Base-by-base conservation (phyloP, 768 basidiomycete genomes). In the Pleurotus giganteus region DNA sequence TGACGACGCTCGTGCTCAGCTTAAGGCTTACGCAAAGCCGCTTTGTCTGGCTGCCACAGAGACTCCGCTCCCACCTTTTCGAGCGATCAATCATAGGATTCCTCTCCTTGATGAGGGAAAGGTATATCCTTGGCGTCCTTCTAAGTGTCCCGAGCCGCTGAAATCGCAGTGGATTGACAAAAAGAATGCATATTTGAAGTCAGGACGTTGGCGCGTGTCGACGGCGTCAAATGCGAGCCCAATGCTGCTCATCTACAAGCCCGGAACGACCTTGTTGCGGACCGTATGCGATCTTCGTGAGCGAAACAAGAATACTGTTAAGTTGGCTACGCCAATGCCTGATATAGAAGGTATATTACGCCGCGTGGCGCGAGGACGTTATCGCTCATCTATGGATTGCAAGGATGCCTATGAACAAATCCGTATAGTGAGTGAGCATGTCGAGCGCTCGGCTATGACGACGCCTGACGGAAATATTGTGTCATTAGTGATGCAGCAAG, bases 381-480 rank as follows among this genome's bases (percentile, higher is more conserved):
- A 66, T 46, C 54, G 71, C 0, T 68, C 72, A 0, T 63, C 67
- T 6, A 64, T 80, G 0, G 73, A 79, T 57, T 45, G 71, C 34
- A 64, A 67, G 19, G 65, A 73, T 44, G 73, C 72, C 4, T 79
- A 74, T 60, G 71, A 79, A 58, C 76, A 77, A 36, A 66, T 69
- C 28, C 29, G 61, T 2, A 58, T 68, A 0, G 44, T 61, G 12
- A 63, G 64, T 13, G 58, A 63, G 21, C 61, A 71, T 49, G 65
- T 70, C 1, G 39, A 49, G 0, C 45, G 55, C 1, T 58, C 64
- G 0, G 54, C 63, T 1, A 57, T 70, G 24, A 65, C 60, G 1
- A 71, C 65, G 1, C 66, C 67, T 0, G 61, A 67, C 55, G 67
- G 70, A 0, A 70, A 60, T 24, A 69, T 70, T 56, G 58, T 63